These are phyloP conservation scores for Dentipellis sp. DNA, from an alignment of 768 basidiomycete genomes.

Conservation along the genomic window DNA sequence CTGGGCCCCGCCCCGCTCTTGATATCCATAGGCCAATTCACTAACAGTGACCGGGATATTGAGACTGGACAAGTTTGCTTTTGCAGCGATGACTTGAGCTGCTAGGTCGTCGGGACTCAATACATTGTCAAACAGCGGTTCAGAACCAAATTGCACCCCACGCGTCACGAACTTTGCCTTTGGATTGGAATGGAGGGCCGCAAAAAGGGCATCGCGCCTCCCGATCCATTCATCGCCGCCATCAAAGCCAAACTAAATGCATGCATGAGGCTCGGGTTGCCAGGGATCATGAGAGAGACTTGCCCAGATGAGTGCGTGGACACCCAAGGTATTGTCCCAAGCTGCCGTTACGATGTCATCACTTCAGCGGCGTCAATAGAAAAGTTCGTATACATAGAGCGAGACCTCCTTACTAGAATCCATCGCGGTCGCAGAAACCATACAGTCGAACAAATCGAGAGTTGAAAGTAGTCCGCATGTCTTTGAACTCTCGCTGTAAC, in stretches of 20 bases:
- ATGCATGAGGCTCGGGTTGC: not conserved
- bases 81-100: constrained; percentile 38
- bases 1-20: constrained; percentile 39
- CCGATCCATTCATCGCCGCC: constrained; percentile 16
- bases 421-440: constrained; percentile 29
- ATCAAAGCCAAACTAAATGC: constrained; percentile 21
- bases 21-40: constrained; percentile 30
- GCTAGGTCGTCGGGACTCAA: constrained; percentile 41
- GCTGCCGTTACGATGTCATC: constrained; percentile 61
- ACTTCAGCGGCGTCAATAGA: constrained; percentile 19
- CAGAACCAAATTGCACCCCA: constrained; percentile 62
- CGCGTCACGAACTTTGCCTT: constrained; percentile 54
- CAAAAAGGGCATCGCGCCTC: constrained; percentile 19
- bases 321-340: constrained; percentile 58
- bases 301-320: constrained; percentile 71
- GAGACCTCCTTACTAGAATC: constrained; percentile 27
- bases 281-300: constrained; percentile 9
- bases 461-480: constrained; percentile 50
- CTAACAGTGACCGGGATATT: constrained; percentile 61
- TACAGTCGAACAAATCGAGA: constrained; percentile 56
- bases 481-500: constrained; percentile 45
- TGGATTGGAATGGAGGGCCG: constrained; percentile 19
- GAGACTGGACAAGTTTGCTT: constrained; percentile 38
- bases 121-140: constrained; percentile 55
- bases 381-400: not conserved